These are phyloP conservation scores for Zygnema cylindricum DNA, from an alignment of 139 green algal species.

Conservation along the genomic window DNA sequence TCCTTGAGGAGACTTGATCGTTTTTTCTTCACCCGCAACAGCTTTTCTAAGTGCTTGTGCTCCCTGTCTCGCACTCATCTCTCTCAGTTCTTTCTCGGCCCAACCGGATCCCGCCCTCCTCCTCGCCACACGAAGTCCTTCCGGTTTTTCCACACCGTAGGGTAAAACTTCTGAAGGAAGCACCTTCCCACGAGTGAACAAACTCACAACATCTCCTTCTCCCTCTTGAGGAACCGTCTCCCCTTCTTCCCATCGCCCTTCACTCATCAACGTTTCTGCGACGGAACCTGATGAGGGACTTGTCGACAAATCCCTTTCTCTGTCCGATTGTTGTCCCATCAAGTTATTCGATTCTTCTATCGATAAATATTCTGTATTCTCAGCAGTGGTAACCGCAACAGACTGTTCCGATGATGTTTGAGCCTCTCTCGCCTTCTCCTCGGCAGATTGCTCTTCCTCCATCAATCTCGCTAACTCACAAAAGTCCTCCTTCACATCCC, in stretches of 20 bases:
- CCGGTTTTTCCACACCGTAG: not conserved
- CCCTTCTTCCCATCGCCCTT: conserved; percentile 6
- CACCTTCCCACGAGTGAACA: not conserved
- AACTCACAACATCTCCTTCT: conserved; percentile 16
- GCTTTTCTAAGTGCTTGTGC: conserved; percentile 9
- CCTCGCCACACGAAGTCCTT: not conserved
- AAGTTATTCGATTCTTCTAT: not conserved
- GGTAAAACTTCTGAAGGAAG: not conserved
- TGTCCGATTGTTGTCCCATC: not conserved
- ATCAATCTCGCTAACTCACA: conserved; percentile 4
- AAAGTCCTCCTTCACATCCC: not conserved
- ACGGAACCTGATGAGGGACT: not conserved
- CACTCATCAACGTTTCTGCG: not conserved
- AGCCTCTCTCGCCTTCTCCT: not conserved
- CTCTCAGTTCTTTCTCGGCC: conserved; percentile 16
- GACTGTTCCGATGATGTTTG: not conserved
- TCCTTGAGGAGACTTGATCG: not conserved
- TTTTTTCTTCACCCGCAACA: not conserved
- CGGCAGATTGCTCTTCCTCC: conserved; percentile 28
- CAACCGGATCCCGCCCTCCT: conserved; percentile 8
- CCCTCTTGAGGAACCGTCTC: conserved; percentile 5
- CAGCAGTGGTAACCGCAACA: not conserved
- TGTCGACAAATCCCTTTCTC: conserved; percentile 2
- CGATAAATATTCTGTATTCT: not conserved
- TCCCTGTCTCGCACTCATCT: not conserved